Evolutionary conservation across 352 stramenopile species (phyloP), one percentile per base, ranked within the genome.

Genomic region (Elongisporangium undulatum): DNA sequence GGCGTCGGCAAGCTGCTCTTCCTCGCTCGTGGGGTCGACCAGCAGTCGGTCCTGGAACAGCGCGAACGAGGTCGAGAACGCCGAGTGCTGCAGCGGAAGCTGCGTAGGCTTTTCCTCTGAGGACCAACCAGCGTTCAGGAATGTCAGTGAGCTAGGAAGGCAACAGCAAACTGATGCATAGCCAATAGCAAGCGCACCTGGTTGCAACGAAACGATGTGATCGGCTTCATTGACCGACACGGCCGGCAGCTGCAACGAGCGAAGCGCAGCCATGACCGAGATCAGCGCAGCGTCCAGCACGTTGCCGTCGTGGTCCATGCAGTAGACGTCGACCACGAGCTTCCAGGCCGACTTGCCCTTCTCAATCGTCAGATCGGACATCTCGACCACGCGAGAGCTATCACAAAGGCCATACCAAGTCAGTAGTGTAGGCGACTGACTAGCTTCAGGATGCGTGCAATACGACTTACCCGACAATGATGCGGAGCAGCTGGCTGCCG

Each of bases 281-380:
- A 76, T 74, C 19, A 94, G 75, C 48, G 82, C 69, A 5, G 83
- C 79, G 39, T 94, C 82, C 39, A 88, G 62, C 24, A 92, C 82
- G 58, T 94, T 94, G 21, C 85, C 85, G 60, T 94, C 85, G 58
- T 94, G 82, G 63, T 92, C 77, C 58, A 91, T 70, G 59, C 84
- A 90, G 60, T 87, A 87, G 8, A 92, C 81, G 54, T 90, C 82
- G n/a, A 92, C 63, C 62, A 92, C 74, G 49, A 94, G 68, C 57
- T 89, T 90, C 85, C 85, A 94, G 29, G 85, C 81, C 19, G 79
- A 87, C 62, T 90, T 86, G 53, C 85, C 77, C 23, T 75, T 79
- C 45, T 82, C 81, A 54, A 94, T 94, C 55, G 69, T 79, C 17
- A 92, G 61, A 20, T 82, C 79, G 54, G 81, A 81, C 76, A 94